phyloP scores from a whole-genome alignment of 202 grass and related monocot species.

The Elaeis oleifera region DNA sequence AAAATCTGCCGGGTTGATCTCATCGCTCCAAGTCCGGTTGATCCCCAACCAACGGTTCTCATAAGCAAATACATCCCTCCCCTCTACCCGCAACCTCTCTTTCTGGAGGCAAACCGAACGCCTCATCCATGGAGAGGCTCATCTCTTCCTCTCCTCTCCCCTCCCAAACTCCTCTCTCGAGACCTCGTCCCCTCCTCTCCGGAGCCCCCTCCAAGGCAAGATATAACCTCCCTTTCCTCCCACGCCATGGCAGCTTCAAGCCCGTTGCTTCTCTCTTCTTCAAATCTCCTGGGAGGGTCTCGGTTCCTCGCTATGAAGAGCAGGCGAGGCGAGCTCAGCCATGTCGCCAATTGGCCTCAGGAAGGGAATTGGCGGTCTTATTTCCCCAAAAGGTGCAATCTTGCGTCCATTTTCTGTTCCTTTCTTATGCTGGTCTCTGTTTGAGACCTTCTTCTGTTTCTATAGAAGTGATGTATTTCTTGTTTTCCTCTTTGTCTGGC shows the following conservation, averaged over 20 bases:
- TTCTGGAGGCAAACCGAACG: too few species aligned
- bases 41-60: too few species aligned
- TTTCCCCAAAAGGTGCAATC: slow-evolving; percentile 41
- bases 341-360: background rate
- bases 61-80: too few species aligned
- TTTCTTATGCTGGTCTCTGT: background rate
- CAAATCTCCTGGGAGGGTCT: background rate
- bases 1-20: too few species aligned
- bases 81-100: too few species aligned
- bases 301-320: background rate
- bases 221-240: background rate
- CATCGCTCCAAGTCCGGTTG: too few species aligned
- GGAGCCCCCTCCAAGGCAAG: slow-evolving; percentile 7
- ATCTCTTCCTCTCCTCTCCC: slow-evolving; percentile 45
- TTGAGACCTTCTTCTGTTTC: background rate
- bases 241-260: background rate
- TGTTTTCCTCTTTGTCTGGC: background rate
- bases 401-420: background rate
- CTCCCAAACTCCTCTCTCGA: slow-evolving; percentile 15
- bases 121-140: slow-evolving; percentile 46
- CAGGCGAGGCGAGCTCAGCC: background rate
- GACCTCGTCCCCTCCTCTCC: slow-evolving; percentile 4
- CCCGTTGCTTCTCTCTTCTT: slow-evolving; percentile 16
- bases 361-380: slow-evolving; percentile 5
- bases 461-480: background rate